Conservation (phyloP, 1,139 yeast species). For the Yamadazyma mexicana region DNA sequence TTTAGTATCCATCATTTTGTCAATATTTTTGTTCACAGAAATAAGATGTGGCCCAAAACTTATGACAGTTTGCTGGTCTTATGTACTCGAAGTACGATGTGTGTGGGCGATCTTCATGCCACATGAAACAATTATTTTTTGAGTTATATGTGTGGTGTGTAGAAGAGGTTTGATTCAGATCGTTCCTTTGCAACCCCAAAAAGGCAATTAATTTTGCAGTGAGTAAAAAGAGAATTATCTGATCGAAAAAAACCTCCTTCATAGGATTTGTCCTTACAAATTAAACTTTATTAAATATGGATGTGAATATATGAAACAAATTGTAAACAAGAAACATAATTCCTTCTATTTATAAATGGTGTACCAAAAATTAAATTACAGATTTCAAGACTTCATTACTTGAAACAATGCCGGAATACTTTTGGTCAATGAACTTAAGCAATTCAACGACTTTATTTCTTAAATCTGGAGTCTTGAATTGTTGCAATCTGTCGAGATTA, state of each 20-base stretch:
- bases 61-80: neutral
- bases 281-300: neutral
- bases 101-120: no score
- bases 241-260: neutral
- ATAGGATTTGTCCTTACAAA: neutral
- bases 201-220: slow-evolving; percentile 18
- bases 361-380: slow-evolving; percentile 36
- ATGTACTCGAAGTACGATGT: neutral
- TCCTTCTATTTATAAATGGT: neutral
- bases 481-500: slow-evolving; percentile 73
- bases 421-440: slow-evolving; percentile 70
- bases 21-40: neutral
- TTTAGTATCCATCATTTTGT: slow-evolving; percentile 18
- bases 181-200: slow-evolving; percentile 21
- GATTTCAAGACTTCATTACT: slow-evolving; percentile 54
- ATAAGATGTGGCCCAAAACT: no score
- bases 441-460: slow-evolving; percentile 65
- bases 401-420: slow-evolving; percentile 61
- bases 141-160: slow-evolving; percentile 7
- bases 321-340: neutral
- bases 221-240: neutral
- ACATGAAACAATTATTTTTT: slow-evolving; percentile 4
- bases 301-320: neutral
- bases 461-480: slow-evolving; percentile 69
- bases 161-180: slow-evolving; percentile 10